These are phyloP conservation scores for Alopecurus myosuroides DNA, from an alignment of 176 grass and related monocot genomes.

Conservation along the genomic window DNA sequence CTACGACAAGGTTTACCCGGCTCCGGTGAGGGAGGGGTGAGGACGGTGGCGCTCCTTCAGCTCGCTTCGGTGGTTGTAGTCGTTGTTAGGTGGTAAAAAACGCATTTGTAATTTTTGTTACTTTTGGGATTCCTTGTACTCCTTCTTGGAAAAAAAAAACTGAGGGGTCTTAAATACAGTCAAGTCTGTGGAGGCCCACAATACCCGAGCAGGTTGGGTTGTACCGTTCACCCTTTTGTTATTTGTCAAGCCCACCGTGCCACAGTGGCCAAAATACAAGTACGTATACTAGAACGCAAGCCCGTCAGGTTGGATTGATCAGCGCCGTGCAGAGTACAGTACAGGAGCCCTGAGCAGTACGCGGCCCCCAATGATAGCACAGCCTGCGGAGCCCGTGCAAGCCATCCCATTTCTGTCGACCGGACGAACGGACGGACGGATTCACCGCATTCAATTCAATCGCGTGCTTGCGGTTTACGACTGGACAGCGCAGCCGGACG, in stretches of 20 bases:
- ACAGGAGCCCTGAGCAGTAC: no score
- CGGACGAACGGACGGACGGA: conserved; percentile 8
- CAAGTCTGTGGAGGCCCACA: neutral
- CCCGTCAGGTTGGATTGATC: neutral
- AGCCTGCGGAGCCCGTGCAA: conserved; percentile 26
- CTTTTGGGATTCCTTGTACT: no score
- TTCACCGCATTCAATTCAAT: conserved; percentile 21
- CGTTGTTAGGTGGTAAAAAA: no score
- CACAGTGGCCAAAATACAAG: neutral
- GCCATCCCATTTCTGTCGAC: neutral
- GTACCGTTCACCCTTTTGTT: neutral
- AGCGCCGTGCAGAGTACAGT: conserved; percentile 7
- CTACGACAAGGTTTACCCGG: no score
- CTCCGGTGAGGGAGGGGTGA: no score
- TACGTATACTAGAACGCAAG: neutral
- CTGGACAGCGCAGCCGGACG: conserved; percentile 22
- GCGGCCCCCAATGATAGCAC: conserved; percentile 32
- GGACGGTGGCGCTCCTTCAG: no score
- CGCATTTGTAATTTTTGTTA: no score
- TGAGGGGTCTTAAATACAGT: neutral
- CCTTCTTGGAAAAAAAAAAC: no score
- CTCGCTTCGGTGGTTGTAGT: no score
- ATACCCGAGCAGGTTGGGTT: neutral
- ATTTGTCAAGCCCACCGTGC: neutral
- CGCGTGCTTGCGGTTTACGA: conserved; percentile 22